Conservation (phyloP, 2,329 filamentous ascomycete genomes). For the Aspergillus brasiliensis region DNA sequence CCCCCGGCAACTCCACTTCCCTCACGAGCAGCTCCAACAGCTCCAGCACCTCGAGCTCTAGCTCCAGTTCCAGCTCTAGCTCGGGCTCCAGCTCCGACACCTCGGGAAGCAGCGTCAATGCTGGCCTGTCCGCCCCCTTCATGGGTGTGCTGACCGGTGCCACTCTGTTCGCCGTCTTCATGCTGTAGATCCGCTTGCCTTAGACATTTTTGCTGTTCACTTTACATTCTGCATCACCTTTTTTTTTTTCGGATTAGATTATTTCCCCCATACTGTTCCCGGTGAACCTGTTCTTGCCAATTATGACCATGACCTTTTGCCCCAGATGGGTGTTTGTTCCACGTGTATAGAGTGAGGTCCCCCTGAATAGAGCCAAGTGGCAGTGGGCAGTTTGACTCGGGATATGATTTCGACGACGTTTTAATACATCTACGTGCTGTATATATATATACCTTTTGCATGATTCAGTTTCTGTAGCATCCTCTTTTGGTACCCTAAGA, state of each 20-base stretch:
- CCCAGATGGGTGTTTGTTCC: not conserved
- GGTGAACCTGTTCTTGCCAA: slow-evolving; percentile 1
- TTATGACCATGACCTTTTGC: slow-evolving; percentile 1
- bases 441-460: not conserved
- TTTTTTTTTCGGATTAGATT: not conserved
- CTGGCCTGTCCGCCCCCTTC: slow-evolving; percentile 26
- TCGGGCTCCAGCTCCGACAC: slow-evolving; percentile 18
- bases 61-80: slow-evolving; percentile 19
- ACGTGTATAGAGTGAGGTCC: not conserved
- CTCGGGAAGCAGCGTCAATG: slow-evolving; percentile 15
- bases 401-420: slow-evolving; percentile 4
- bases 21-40: slow-evolving; percentile 22
- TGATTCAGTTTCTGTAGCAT: not conserved
- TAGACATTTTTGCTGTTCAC: not conserved
- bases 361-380: slow-evolving; percentile 1
- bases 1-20: slow-evolving; percentile 47
- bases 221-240: not conserved
- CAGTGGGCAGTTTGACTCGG: slow-evolving; percentile 1
- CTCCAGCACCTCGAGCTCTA: slow-evolving; percentile 18
- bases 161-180: slow-evolving; percentile 29
- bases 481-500: too few species aligned
- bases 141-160: slow-evolving; percentile 30
- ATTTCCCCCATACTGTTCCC: not conserved
- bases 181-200: slow-evolving; percentile 25
- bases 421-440: slow-evolving; percentile 2